Evolutionary conservation across 139 green algal genomes (phyloP), one percentile per base, ranked within the genome.

Genomic region (Auxenochlorella pyrenoidosa): DNA sequence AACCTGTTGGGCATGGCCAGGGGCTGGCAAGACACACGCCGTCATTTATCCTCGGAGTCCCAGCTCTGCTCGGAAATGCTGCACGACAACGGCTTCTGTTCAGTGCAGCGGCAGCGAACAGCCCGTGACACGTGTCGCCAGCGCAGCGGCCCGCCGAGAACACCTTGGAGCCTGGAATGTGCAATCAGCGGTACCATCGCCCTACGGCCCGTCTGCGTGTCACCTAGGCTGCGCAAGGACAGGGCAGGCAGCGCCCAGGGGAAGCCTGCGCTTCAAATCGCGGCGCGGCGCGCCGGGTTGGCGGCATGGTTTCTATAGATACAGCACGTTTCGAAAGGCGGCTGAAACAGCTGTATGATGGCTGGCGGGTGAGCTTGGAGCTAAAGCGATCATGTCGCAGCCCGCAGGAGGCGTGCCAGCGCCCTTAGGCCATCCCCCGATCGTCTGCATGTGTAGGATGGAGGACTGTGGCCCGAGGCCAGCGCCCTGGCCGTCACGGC

Each of bases 291-390:
- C 58, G 79, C n/a, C 36, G 13, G 24, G 5, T 58, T 15, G 80
- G 26, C 30, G 63, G 5, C 12, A 83, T 83, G 54, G 84, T 96
- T 26, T 63, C 82, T 15, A 93, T 97, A 30, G 88, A 95, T 83
- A 87, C 86, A 2, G 84, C 83, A 3, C 68, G 82, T 8, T 97
- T 97, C 65, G 85, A 85, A 18, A 87, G 59, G 65, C 86, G 94
- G 5, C 66, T 96, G 15, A 91, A 95, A 79, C 30, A 73, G 51
- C 87, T 97, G 2, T 96, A 97, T 65, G 79, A 88, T 1, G 86
- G 71, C 34, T 97, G 94, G 94, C 88, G 95, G 90, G 95, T 94
- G 40, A 32, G 71, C 22, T 30, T 0, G n/a, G 70, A 38, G n/a
- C 34, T 13, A 32, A n/a, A 30, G 70, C 15, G 34, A 76, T 47